Evolutionary conservation across 1,139 yeast genomes (phyloP).

Genomic region (Suhomyces yuchorum): DNA sequence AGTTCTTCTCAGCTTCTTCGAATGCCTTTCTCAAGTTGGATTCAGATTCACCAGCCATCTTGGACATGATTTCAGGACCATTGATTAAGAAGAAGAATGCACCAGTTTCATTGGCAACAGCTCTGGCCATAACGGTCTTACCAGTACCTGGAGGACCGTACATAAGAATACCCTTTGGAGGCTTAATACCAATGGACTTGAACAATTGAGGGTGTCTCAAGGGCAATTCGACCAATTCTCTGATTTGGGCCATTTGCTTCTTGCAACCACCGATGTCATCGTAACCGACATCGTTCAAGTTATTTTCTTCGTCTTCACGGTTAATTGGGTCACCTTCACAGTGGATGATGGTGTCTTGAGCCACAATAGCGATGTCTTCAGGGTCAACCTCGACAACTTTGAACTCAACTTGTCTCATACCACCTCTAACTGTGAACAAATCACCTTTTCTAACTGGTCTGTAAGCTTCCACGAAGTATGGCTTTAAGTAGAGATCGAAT

Average conservation of each 20-base stretch:
- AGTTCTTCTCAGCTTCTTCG: conserved; percentile 97
- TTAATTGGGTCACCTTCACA: conserved; percentile 99
- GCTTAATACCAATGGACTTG: conserved; percentile 96
- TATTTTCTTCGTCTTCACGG: conserved; percentile 98
- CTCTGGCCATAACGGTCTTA: conserved; percentile 99
- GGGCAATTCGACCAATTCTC: conserved; percentile 96
- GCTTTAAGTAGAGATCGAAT: conserved; percentile 94
- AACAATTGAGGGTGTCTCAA: conserved; percentile 96
- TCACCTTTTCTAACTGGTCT: conserved; percentile 99
- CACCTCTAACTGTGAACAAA: conserved; percentile 94
- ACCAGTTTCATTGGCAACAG: conserved; percentile 98
- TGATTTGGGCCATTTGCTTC: conserved; percentile 97
- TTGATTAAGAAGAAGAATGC: conserved; percentile 96
- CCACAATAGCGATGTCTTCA: conserved; percentile 94
- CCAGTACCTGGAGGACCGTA: conserved; percentile 99
- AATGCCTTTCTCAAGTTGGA: conserved; percentile 96
- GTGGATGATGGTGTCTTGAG: conserved; percentile 97
- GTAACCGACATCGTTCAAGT: conserved; percentile 94
- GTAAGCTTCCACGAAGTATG: conserved; percentile 97
- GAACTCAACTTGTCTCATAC: conserved; percentile 98
- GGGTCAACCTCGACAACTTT: conserved; percentile 99
- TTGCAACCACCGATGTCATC: conserved; percentile 99
- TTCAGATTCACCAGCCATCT: conserved; percentile 99
- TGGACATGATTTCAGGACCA: conserved; percentile 99
- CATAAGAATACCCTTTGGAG: conserved; percentile 96